Base-by-base conservation (phyloP, 228 moss, liverwort and hornwort genomes). In the Sphagnum fallax region DNA sequence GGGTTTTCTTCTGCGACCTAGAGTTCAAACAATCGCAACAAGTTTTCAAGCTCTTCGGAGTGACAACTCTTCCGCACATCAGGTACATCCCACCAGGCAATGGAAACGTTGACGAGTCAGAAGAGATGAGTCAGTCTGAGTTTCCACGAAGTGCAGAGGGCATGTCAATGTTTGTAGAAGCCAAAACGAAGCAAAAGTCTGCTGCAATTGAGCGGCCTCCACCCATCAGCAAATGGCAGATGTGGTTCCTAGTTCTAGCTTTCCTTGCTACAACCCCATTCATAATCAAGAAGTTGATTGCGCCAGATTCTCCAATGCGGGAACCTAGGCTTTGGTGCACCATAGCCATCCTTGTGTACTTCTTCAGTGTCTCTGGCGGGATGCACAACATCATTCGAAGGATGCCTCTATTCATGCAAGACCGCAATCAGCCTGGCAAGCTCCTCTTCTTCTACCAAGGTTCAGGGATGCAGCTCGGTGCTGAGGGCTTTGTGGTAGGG, bases 311-410 rank as follows among this genome's bases (percentile, higher is more conserved):
- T 48, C 85, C 91, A 18, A 65, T 98, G 65, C 88, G 92, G 52
- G 94, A 98, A 14, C 80, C 93, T 51, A 84, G 70, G 78, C 79
- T 98, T 61, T 98, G 94, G 94, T 94, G 90, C 58, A 61, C 84
- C n/a, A 87, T 83, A 55, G 89, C 90, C 12, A 74, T 98, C 66
- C 50, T 90, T 71, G 72, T 98, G 48, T 98, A 98, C 71, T 98
- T 98, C 72, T 98, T 98, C 76, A 98, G 98, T 67, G 94, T 98
- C 62, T 98, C 98, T 0, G 98, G 98, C 16, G 98, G 98, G 48
- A 98, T 98, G 98, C 91, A 91, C 77, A 98, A 98, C 80, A 98
- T 98, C 77, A 98, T 98, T 9, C 82, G 98, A 70, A 89, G 88
- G 73, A 98, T 92, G 91, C 98, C 98, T 3, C 85, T 98, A 74